Conservation (phyloP, 2,329 filamentous ascomycete species). For the Dactylellina haptotyla region DNA sequence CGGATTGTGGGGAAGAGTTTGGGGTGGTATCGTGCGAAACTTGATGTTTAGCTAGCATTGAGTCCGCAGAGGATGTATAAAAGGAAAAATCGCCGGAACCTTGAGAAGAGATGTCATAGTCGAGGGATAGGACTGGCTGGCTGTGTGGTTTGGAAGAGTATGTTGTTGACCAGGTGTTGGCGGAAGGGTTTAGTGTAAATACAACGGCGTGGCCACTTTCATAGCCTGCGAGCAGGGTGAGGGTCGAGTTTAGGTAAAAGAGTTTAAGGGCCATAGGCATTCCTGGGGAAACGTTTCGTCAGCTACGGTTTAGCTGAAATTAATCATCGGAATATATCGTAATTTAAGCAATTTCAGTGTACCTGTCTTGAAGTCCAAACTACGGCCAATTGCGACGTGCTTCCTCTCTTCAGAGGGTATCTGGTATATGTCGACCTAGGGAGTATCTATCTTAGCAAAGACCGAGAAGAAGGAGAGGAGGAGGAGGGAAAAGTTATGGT, state of each 20-base stretch:
- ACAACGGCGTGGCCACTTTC: conserved; percentile 83
- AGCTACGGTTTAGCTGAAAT: conserved; percentile 58
- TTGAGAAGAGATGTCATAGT: conserved; percentile 62
- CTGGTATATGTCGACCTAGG: conserved; percentile 79
- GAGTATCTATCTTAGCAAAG: too few species aligned
- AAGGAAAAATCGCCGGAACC: conserved; percentile 63
- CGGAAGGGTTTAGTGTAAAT: conserved; percentile 61
- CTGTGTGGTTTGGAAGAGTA: conserved; percentile 76
- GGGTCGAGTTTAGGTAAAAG: conserved; percentile 64
- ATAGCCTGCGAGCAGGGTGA: conserved; percentile 77
- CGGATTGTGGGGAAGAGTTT: conserved; percentile 78
- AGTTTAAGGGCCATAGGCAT: conserved; percentile 89
- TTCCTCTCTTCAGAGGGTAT: conserved; percentile 79
- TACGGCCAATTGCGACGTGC: conserved; percentile 67
- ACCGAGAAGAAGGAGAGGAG: background rate
- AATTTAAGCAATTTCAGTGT: conserved; percentile 62
- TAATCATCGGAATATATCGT: conserved; percentile 62
- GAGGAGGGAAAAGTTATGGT: background rate
- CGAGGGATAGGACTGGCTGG: conserved; percentile 83
- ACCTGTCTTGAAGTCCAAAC: conserved; percentile 63
- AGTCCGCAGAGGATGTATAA: conserved; percentile 84
- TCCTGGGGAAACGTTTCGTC: conserved; percentile 62
- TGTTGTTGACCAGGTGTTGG: conserved; percentile 66
- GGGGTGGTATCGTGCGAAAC: conserved; percentile 64
- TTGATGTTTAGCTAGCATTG: conserved; percentile 78